Evolutionary conservation across 768 basidiomycete species (phyloP).

Genomic region (Agrocybe pediades): DNA sequence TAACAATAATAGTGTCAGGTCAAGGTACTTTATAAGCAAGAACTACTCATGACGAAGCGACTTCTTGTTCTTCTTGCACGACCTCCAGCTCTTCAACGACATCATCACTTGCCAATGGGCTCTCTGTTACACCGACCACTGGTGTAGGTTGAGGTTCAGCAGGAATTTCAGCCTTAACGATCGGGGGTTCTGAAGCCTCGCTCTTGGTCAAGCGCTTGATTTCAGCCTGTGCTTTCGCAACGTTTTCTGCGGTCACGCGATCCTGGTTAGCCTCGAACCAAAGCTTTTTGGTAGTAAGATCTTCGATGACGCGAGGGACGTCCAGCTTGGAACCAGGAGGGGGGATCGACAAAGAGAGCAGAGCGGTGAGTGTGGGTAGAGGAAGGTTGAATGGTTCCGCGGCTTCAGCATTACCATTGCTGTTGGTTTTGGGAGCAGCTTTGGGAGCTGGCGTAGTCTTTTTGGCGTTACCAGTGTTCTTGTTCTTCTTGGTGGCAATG

Average conservation of each 20-base stretch:
- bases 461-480: conserved; percentile 45
- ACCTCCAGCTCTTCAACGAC: conserved; percentile 45
- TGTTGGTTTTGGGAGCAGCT: conserved; percentile 8
- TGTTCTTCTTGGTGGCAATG: conserved; percentile 65
- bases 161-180: conserved; percentile 40
- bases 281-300: conserved; percentile 90
- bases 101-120: conserved; percentile 38
- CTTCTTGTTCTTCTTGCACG: conserved; percentile 22
- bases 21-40: conserved; percentile 9
- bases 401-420: conserved; percentile 34
- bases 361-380: conserved; percentile 82
- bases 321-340: conserved; percentile 80
- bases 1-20: not conserved
- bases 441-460: conserved; percentile 34
- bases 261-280: conserved; percentile 96
- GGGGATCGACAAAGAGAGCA: conserved; percentile 86
- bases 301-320: conserved; percentile 81
- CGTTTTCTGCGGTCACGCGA: conserved; percentile 74
- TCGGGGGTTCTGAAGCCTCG: conserved; percentile 34
- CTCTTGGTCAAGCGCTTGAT: conserved; percentile 63
- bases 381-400: conserved; percentile 66
- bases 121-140: conserved; percentile 28
- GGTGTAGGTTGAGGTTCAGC: conserved; percentile 49
- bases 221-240: conserved; percentile 77
- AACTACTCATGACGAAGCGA: conserved; percentile 3